phyloP scores from a whole-genome alignment of 2,329 filamentous ascomycete species.

The Fusarium sp. region DNA sequence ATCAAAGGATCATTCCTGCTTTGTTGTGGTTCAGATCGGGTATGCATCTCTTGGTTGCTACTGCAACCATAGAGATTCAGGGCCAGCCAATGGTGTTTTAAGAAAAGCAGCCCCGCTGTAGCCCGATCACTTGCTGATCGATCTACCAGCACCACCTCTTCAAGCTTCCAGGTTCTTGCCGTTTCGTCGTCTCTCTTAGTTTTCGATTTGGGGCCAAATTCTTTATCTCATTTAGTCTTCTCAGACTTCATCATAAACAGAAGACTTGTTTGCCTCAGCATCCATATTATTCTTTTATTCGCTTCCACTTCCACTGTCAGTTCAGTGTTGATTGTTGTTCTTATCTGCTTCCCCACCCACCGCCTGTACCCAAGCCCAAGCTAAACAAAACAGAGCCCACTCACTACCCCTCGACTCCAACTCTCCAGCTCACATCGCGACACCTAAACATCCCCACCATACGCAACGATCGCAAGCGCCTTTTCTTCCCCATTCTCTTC shows the following conservation, averaged over 20 bases:
- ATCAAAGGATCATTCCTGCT: background rate
- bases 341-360: slow-evolving; percentile 39
- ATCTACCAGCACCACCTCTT: background rate
- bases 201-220: background rate
- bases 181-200: background rate
- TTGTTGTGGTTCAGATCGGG: background rate
- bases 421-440: slow-evolving; percentile 37
- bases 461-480: slow-evolving; percentile 13
- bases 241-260: slow-evolving; percentile 13
- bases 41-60: slow-evolving; percentile 15
- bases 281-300: slow-evolving; percentile 24
- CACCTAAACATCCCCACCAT: slow-evolving; percentile 37
- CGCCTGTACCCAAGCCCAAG: slow-evolving; percentile 40
- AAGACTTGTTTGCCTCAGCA: slow-evolving; percentile 9
- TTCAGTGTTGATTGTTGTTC: slow-evolving; percentile 29
- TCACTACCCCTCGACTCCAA: slow-evolving; percentile 41
- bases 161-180: background rate
- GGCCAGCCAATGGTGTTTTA: slow-evolving; percentile 17
- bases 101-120: slow-evolving; percentile 12
- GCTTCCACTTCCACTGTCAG: background rate
- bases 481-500: slow-evolving; percentile 1
- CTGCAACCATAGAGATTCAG: slow-evolving; percentile 18
- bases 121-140: slow-evolving; percentile 19
- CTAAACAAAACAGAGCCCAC: slow-evolving; percentile 25
- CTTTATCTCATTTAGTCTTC: slow-evolving; percentile 6